These are phyloP conservation scores for Stenocarpella maydis DNA, from an alignment of 2,329 filamentous ascomycete genomes.

Conservation along the genomic window DNA sequence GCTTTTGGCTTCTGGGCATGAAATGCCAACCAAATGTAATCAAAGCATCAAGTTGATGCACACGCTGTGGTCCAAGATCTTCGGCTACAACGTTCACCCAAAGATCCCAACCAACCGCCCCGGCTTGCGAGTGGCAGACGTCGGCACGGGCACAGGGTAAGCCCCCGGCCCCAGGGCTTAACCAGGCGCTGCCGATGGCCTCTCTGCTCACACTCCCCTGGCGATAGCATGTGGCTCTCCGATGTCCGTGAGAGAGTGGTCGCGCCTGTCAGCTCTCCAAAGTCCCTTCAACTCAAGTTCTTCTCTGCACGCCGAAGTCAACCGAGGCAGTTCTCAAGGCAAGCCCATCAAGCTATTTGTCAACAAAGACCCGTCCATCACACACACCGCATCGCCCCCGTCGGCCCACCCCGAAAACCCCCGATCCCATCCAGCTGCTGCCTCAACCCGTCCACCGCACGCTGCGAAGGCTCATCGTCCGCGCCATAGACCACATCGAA, in stretches of 20 bases:
- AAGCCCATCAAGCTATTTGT: neutral
- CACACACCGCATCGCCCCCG: neutral
- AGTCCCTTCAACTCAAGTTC: constrained; percentile 40
- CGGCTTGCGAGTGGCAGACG: constrained; percentile 39
- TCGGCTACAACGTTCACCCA: constrained; percentile 39
- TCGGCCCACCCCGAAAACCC: neutral
- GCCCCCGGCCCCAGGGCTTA: neutral
- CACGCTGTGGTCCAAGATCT: constrained; percentile 36
- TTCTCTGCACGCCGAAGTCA: constrained; percentile 29
- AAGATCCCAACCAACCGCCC: constrained; percentile 35
- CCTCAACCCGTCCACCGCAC: neutral
- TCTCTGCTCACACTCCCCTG: neutral
- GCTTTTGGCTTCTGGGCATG: neutral
- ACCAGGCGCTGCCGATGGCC: neutral
- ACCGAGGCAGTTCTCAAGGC: neutral
- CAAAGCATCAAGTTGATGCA: constrained; percentile 39
- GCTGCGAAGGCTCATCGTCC: neutral
- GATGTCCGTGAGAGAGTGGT: constrained; percentile 26
- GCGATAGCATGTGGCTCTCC: constrained; percentile 27
- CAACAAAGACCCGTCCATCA: constrained; percentile 5
- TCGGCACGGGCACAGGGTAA: constrained; percentile 41
- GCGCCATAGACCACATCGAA: constrained; percentile 3
- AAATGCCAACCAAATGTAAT: neutral
- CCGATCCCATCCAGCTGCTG: neutral
- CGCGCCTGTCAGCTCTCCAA: constrained; percentile 33